Conservation (phyloP, 208 protist genomes). For the Plasmodiophora brassicae region DNA sequence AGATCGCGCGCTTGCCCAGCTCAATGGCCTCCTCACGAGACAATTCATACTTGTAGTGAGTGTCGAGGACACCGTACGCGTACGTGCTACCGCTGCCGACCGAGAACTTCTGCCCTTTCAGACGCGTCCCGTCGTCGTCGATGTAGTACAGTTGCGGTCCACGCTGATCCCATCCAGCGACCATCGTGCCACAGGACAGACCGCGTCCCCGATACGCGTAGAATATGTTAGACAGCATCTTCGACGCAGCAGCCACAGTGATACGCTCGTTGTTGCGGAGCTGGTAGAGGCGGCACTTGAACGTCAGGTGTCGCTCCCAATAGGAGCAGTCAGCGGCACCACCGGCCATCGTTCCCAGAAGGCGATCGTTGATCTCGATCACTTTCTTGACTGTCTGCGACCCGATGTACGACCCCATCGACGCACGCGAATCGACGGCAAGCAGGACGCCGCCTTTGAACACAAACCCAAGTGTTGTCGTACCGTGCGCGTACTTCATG, state of each 20-base stretch:
- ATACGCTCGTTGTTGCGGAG: constrained; percentile 89
- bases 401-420: constrained; percentile 94
- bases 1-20: constrained; percentile 94
- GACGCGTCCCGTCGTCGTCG: constrained; percentile 96
- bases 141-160: constrained; percentile 97
- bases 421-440: constrained; percentile 97
- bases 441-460: constrained; percentile 96
- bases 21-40: constrained; percentile 90
- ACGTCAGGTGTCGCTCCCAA: constrained; percentile 92
- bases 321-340: constrained; percentile 99
- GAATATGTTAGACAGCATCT: constrained; percentile 98
- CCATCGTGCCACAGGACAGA: constrained; percentile 84
- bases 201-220: constrained; percentile 94
- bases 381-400: constrained; percentile 99
- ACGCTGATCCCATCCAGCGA: constrained; percentile 52
- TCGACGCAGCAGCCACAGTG: constrained; percentile 95
- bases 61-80: constrained; percentile 98
- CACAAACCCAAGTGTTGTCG: constrained; percentile 96
- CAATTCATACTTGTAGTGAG: constrained; percentile 77
- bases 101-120: constrained; percentile 93
- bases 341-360: constrained; percentile 99
- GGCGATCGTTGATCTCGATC: constrained; percentile 96
- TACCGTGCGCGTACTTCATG: constrained; percentile 80
- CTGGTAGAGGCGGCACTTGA: constrained; percentile 68
- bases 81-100: constrained; percentile 98